Evolutionary conservation across 2,329 filamentous ascomycete genomes (phyloP).

Genomic region (Hortaea sp.): DNA sequence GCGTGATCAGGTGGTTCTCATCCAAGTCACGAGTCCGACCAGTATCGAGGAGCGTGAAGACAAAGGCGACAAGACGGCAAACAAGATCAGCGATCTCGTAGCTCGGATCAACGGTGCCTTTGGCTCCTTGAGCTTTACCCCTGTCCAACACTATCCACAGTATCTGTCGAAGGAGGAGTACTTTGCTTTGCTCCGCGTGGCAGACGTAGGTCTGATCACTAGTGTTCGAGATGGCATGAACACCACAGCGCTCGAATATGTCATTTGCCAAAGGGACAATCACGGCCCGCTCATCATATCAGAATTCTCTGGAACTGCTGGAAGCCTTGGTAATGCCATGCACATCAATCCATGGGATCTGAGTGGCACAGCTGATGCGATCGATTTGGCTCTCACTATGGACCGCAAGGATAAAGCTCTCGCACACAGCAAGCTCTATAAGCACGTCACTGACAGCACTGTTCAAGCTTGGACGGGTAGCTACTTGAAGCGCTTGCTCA

Average conservation of each 20-base stretch:
- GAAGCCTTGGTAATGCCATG: conserved; percentile 73
- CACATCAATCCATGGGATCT: conserved; percentile 97
- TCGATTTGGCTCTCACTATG: conserved; percentile 75
- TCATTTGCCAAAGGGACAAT: conserved; percentile 80
- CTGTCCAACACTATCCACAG: conserved; percentile 89
- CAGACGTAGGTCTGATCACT: conserved; percentile 87
- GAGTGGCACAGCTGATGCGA: conserved; percentile 69
- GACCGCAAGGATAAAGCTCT: conserved; percentile 51
- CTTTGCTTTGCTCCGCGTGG: conserved; percentile 81
- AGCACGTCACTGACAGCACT: conserved; percentile 75
- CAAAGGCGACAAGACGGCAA: conserved; percentile 69
- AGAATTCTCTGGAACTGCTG: conserved; percentile 90
- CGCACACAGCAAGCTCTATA: conserved; percentile 67
- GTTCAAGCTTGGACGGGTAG: conserved; percentile 77
- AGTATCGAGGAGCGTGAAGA: conserved; percentile 65
- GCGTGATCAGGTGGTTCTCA: conserved; percentile 83
- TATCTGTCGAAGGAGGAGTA: conserved; percentile 87
- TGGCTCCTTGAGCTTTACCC: conserved; percentile 78
- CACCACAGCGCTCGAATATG: conserved; percentile 89
- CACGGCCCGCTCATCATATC: conserved; percentile 86
- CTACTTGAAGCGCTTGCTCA: conserved; percentile 68
- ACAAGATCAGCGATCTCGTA: conserved; percentile 81
- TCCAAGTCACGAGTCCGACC: conserved; percentile 72
- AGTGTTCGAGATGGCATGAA: conserved; percentile 97
- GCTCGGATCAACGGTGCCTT: conserved; percentile 85